Base-by-base conservation (phyloP, 2,329 filamentous ascomycete species). In the Colletotrichum tropicale region DNA sequence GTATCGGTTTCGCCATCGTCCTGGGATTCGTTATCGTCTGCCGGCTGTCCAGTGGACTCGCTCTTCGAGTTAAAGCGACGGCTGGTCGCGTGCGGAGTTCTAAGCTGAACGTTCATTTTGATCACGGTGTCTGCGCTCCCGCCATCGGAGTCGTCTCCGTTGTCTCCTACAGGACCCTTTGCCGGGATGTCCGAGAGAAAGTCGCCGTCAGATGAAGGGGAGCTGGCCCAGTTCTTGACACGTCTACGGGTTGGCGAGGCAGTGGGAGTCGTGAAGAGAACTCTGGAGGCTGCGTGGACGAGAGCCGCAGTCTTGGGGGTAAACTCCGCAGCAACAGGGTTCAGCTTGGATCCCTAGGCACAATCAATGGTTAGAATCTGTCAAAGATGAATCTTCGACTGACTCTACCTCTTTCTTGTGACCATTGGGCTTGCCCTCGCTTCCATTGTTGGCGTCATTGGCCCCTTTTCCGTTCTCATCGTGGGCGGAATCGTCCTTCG, bases 241-340 rank as follows among this genome's bases (percentile, higher is more conserved):
- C 34, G 48, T 12, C 28, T 68, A 18, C 24, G 64, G n/a, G 43
- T 34, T 7, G 34, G n/a, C n/a, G 67, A 60, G 26, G 43, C 16
- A 21, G 16, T 32, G 21, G 58, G 38, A 28, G 80, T 76, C 38
- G 77, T 74, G 6, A 76, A 43, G 16, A 64, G 43, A 52, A 24
- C 43, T 52, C n/a, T 21, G 4, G 43, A 52, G 43, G n/a, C 43
- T 21, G 43, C 69, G 68, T 68, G 34, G 30, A 76, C 76, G 38
- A 79, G 74, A 71, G 28, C 48, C 52, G 36, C 58, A 18, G 84
- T 82, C 69, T 86, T 86, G 64, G 90, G 90, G 2, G 89, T 91
- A 76, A 92, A 92, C 69, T 88, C 87, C 60, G 88, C 87, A 32
- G 90, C 90, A 78, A 87, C 84, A 36, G 90, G 90, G 82, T 92